These are phyloP conservation scores for Pestalotiopsis sp. DNA, from an alignment of 2,329 filamentous ascomycete species.

Conservation along the genomic window DNA sequence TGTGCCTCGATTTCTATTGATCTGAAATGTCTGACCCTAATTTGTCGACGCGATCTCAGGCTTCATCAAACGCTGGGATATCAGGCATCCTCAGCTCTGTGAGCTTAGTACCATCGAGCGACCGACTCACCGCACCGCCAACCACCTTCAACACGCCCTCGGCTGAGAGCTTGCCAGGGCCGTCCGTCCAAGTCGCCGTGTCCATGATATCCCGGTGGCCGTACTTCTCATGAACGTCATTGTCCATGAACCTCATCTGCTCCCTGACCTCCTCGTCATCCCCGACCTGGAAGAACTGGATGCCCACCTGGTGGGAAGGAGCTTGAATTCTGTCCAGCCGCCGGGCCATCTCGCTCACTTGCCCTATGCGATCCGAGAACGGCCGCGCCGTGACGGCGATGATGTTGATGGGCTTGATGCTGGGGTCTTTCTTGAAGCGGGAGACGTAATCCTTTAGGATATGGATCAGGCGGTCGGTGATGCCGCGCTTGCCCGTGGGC, in stretches of 20 bases:
- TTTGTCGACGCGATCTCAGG: no score
- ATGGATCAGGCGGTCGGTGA: constrained; percentile 17
- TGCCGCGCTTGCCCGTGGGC: constrained; percentile 20
- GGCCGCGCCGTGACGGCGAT: constrained; percentile 74
- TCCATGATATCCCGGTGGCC: constrained; percentile 71
- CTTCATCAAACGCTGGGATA: neutral
- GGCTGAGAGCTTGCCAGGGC: constrained; percentile 47
- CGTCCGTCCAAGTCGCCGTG: constrained; percentile 61
- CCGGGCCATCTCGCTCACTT: constrained; percentile 57
- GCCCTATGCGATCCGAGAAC: constrained; percentile 65
- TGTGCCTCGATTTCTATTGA: no score
- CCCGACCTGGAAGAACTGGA: constrained; percentile 78
- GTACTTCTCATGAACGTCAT: constrained; percentile 51
- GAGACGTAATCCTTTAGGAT: constrained; percentile 17
- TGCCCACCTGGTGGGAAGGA: constrained; percentile 67
- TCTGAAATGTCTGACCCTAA: accelerated
- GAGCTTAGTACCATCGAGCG: constrained; percentile 18
- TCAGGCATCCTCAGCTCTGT: neutral
- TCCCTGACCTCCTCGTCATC: constrained; percentile 55
- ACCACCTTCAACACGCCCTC: constrained; percentile 67
- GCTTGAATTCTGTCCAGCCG: constrained; percentile 61
- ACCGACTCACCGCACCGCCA: constrained; percentile 53
- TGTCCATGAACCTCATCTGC: constrained; percentile 62
- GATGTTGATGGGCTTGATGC: constrained; percentile 60
- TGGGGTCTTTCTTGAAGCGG: neutral